Base-by-base conservation (phyloP, 371 early-diverging fungal genomes). In the Lichtheimia ramosa region DNA sequence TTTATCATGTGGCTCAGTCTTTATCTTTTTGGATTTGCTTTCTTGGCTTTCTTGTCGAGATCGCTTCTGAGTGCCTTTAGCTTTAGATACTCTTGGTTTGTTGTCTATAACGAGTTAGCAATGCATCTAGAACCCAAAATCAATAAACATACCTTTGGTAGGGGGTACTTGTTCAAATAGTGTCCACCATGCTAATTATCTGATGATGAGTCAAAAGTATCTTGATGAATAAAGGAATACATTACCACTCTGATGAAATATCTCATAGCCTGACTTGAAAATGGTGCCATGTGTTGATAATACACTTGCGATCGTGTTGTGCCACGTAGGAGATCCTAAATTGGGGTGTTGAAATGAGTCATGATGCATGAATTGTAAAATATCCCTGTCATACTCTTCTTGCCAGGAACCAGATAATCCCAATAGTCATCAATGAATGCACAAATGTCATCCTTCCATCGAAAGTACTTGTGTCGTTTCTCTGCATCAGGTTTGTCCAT, bases 401-500 rank as follows among this genome's bases (percentile, higher is more conserved):
- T 89, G 15, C 79, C 89, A 0, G 89, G 89, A 21, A 82, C 68
- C 24, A 92, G 70, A 48, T 86, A 82, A 10, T 87, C 83, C 94
- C 94, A 94, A 56, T 92, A 75, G 4, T 83, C 82, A 59, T 86
- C 87, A 56, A 92, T 88, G 42, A 89, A 90, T 6, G 79, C 79
- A 74, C 94, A 92, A 3, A 94, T 87, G 58, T 90, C 90, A 46
- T 91, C 91, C 61, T 86, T 89, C 89, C 90, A 92, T 13, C 88
- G 81, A 71, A 92, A 89, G 65, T 83, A 92, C 57, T 79, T 78
- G 41, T 83, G 87, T 1, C 83, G 84, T 5, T 84, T 82, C 52
- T 88, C 77, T 1, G 70, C 67, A 14, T 71, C 69, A 2, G 64
- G 61, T 18, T 73, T 72, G 7, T 57, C 46, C 24, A 66, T 67